These are phyloP conservation scores for Aspergillus quadricinctus DNA, from an alignment of 2,329 filamentous ascomycete genomes.

Conservation along the genomic window DNA sequence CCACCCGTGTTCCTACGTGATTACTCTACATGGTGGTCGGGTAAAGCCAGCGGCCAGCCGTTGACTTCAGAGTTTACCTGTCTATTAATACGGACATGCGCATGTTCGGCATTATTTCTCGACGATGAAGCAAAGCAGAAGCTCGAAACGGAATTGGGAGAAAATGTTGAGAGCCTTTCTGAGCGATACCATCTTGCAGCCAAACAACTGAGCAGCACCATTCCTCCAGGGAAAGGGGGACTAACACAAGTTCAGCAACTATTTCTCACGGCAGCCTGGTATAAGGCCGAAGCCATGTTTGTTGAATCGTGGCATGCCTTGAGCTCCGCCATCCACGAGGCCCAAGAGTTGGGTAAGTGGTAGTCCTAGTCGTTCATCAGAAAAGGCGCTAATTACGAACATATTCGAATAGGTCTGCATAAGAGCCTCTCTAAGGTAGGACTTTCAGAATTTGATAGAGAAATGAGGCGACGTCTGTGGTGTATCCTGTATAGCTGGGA, in stretches of 20 bases:
- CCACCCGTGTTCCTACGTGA: slow-evolving; percentile 43
- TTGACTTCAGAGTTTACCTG: slow-evolving; percentile 45
- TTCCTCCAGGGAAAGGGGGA: slow-evolving; percentile 42
- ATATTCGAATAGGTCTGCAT: slow-evolving; percentile 25
- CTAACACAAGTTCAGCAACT: slow-evolving; percentile 47
- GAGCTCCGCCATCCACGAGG: slow-evolving; percentile 42
- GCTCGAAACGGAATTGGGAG: slow-evolving; percentile 44
- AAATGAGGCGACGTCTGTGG: slow-evolving; percentile 47
- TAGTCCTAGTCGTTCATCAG: background rate
- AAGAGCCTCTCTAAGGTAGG: slow-evolving; percentile 32
- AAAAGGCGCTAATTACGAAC: background rate
- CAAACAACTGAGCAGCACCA: slow-evolving; percentile 40
- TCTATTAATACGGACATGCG: slow-evolving; percentile 44
- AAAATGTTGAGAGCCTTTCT: slow-evolving; percentile 36
- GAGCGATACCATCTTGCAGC: slow-evolving; percentile 42
- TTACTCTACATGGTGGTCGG: slow-evolving; percentile 46
- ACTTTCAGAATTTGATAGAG: slow-evolving; percentile 44
- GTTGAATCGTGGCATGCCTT: slow-evolving; percentile 49
- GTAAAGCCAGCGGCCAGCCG: slow-evolving; percentile 28
- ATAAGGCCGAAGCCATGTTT: slow-evolving; percentile 45
- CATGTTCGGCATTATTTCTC: slow-evolving; percentile 44
- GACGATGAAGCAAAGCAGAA: slow-evolving; percentile 34
- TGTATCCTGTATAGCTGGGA: slow-evolving; percentile 47
- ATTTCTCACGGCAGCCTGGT: slow-evolving; percentile 47
- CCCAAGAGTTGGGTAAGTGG: slow-evolving; percentile 45